Evolutionary conservation across 495 filamentous ascomycete genomes (phyloP).

Genomic region (Penicillium herquei): DNA sequence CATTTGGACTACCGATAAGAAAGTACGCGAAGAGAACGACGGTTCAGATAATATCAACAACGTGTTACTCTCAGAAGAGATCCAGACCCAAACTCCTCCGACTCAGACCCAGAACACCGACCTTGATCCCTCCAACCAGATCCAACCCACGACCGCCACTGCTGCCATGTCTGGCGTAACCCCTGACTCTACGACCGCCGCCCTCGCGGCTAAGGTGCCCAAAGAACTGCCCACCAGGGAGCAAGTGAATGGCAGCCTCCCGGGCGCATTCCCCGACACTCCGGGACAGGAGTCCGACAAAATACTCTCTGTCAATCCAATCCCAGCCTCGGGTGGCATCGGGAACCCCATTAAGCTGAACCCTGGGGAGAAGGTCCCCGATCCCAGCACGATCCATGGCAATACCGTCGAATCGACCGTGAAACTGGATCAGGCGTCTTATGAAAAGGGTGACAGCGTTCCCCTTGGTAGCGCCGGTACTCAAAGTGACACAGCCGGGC

Average conservation of each 20-base stretch:
- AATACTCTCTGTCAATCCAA: conserved; percentile 59
- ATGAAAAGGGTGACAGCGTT: conserved; percentile 68
- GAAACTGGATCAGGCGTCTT: conserved; percentile 77
- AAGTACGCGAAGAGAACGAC: conserved; percentile 76
- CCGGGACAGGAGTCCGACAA: conserved; percentile 58
- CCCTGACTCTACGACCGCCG: conserved; percentile 72
- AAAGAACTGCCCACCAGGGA: conserved; percentile 41
- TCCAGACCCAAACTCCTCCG: conserved; percentile 26
- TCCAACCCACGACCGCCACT: conserved; percentile 13
- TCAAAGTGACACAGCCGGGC: conserved; percentile 11
- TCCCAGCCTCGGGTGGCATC: conserved; percentile 70
- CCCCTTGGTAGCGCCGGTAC: conserved; percentile 23
- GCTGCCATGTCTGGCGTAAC: conserved; percentile 64
- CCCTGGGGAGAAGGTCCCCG: conserved; percentile 79
- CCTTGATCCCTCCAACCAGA: background rate
- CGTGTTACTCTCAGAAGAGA: conserved; percentile 72
- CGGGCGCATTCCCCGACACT: conserved; percentile 79
- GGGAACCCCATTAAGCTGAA: conserved; percentile 77
- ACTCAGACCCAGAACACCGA: conserved; percentile 20
- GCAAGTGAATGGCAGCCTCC: conserved; percentile 44
- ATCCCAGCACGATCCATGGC: conserved; percentile 47
- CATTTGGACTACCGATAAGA: conserved; percentile 77
- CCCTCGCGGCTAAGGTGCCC: conserved; percentile 65
- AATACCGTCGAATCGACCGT: conserved; percentile 56
- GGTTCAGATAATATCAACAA: conserved; percentile 81